Conservation (phyloP, 1,284 basidiomycete genomes). For the Rugosomyces carneus region DNA sequence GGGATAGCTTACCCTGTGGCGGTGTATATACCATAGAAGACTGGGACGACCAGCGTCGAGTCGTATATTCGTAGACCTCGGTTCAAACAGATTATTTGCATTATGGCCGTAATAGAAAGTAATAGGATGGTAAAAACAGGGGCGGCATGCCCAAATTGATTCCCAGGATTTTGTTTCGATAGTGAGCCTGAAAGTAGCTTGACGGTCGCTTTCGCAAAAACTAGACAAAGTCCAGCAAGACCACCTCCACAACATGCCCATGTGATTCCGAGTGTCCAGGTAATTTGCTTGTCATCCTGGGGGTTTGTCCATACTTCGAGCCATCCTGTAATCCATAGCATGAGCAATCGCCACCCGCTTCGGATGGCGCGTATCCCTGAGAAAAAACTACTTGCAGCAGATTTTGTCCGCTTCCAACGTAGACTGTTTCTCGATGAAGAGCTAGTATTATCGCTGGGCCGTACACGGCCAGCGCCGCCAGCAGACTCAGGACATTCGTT, state of each 20-base stretch:
- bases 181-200: constrained; percentile 71
- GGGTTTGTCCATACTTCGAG: constrained; percentile 74
- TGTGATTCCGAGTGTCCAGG: constrained; percentile 85
- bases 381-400: constrained; percentile 7
- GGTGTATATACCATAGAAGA: constrained; percentile 70
- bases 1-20: constrained; percentile 47
- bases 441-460: not conserved
- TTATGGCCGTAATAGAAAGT: constrained; percentile 72
- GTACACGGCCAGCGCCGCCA: constrained; percentile 22
- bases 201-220: constrained; percentile 87
- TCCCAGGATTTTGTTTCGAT: constrained; percentile 74
- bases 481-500: not conserved
- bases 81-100: constrained; percentile 89
- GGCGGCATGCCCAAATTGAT: constrained; percentile 78
- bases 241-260: constrained; percentile 91
- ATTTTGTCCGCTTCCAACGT: constrained; percentile 8
- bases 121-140: constrained; percentile 81
- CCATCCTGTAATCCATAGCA: constrained; percentile 50
- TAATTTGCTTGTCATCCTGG: constrained; percentile 76
- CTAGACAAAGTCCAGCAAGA: constrained; percentile 81
- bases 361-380: constrained; percentile 22
- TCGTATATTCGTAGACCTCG: constrained; percentile 78
- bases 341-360: constrained; percentile 38
- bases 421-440: constrained; percentile 20
- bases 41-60: constrained; percentile 70